Base-by-base conservation (phyloP, 768 basidiomycete genomes). In the Tremella fuciformis region DNA sequence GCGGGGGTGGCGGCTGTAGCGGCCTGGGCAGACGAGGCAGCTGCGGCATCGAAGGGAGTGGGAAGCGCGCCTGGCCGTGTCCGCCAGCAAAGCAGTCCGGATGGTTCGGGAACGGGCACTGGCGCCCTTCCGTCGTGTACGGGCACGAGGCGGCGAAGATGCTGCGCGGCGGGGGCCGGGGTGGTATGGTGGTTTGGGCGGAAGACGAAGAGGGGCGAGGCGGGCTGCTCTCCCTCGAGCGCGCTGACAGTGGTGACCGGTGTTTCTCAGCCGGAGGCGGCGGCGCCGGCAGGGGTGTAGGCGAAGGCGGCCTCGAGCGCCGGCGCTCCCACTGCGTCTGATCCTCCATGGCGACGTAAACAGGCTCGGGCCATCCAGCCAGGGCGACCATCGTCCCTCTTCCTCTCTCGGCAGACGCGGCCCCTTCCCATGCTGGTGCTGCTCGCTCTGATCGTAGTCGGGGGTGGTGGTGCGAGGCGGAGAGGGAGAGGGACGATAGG, bases 351-450 rank as follows among this genome's bases (percentile, higher is more conserved):
- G 57, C 60, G 16, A 65, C 55, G 52, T 58, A 69, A 2, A 65
- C 53, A 21, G 67, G 67, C 51, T 69, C 64, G 1, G 67, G 67
- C 67, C 67, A 69, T 7, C 67, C 67, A 1, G 58, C 52, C 6
- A 69, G 62, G 0, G 67, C 67, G 4, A 69, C 61, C 67, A 69
- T 69, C 22, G 42, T n/a, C 22, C n/a, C n/a, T 22, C 42, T 15
- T 46, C 16, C 22, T 15, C 29, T 34, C 29, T 34, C 29, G 4
- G 29, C 11, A n/a, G n/a, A n/a, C n/a, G n/a, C 29, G 29, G 6
- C 11, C 11, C 29, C 29, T 34, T 34, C 29, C 29, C 29, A 34
- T 34, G 6, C 29, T 11, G 6, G 6, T 34, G 6, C 29, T 34
- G 4, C 29, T 34, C 29, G 29, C 29, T 34, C 29, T 4, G 6